Evolutionary conservation across 2,329 filamentous ascomycete species (phyloP), one percentile per base, ranked within the genome.

Genomic region (Phialocephala subalpina): DNA sequence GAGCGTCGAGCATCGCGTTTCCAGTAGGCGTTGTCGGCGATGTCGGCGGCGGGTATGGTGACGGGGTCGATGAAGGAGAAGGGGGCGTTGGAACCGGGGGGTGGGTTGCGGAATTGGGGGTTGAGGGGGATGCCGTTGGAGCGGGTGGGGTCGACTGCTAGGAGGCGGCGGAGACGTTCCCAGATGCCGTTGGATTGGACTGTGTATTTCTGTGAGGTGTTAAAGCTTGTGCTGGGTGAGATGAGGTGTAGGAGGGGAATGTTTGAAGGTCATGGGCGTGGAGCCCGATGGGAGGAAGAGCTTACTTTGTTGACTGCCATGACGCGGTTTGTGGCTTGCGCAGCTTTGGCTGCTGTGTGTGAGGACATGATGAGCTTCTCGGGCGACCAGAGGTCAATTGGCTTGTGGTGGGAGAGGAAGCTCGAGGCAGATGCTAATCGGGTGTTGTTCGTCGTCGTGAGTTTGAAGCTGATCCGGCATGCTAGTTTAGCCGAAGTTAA

Each of bases 11-110:
- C 80, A 77, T 99, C 96, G 75, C 96, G 94, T 86, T 97, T 97
- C 93, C 94, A 99, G 84, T 97, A 97, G 42, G 93, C 89, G 82
- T 97, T 97, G 79, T 95, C 92, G 74, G 93, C 93, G 74, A 97
- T 90, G 78, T 97, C 93, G 72, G 86, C 92, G 1, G 93, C 92
- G n/a, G 93, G 93, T 0, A 91, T 66, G 16, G 93, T 97, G 66
- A 95, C 91, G 25, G 92, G 92, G 78, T 97, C 93, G 78, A 92
- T 88, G 82, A 95, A 96, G 66, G 80, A 80, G 64, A 86, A 81
- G 40, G 93, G 92, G 74, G 93, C 89, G 75, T 88, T 83, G 72
- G 83, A 84, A 71, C 92, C 93, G 11, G 92, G 96, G 58, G 94
- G 82, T 67, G 96, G 96, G 81, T 92, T 91, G 74, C 96, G 94